phyloP scores from a whole-genome alignment of 2,329 filamentous ascomycete genomes.

The Aspergillus niger region DNA sequence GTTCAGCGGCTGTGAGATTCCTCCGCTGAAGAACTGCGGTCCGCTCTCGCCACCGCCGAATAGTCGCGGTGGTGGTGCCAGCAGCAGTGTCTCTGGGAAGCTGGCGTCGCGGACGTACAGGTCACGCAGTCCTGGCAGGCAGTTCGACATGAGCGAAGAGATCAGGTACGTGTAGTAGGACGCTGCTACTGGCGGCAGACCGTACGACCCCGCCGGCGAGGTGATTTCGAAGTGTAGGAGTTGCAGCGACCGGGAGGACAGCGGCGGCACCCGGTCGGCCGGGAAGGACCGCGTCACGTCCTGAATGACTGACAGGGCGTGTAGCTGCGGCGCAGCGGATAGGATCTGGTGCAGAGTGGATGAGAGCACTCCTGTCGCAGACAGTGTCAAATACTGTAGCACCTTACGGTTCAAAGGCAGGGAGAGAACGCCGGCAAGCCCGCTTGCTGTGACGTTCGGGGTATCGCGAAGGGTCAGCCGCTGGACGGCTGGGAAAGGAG shows the following conservation, averaged over 20 bases:
- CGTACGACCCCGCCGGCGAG: constrained; percentile 57
- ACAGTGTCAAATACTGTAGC: constrained; percentile 69
- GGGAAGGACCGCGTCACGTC: constrained; percentile 61
- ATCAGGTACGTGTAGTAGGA: constrained; percentile 85
- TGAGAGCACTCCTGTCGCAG: constrained; percentile 66
- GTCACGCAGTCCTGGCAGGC: constrained; percentile 70
- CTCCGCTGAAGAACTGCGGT: constrained; percentile 27
- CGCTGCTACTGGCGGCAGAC: constrained; percentile 52
- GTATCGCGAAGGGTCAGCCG: constrained; percentile 72
- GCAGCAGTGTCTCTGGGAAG: constrained; percentile 77
- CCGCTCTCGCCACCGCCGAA: constrained; percentile 47
- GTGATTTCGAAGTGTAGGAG: constrained; percentile 84
- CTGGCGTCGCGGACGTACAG: constrained; percentile 84
- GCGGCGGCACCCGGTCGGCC: constrained; percentile 58
- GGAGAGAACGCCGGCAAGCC: constrained; percentile 69
- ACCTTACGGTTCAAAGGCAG: constrained; percentile 60
- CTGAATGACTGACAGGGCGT: constrained; percentile 56
- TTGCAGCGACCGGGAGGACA: constrained; percentile 69
- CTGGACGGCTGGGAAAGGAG: constrained; percentile 72
- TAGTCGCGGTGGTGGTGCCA: constrained; percentile 64
- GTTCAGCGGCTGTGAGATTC: constrained; percentile 60
- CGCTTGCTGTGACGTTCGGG: constrained; percentile 70
- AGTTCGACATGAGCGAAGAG: constrained; percentile 74
- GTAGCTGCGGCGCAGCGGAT: constrained; percentile 43
- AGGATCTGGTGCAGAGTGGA: constrained; percentile 48